Conservation (phyloP, 805 yeast genomes). For the Nakazawaea wyomingensis region DNA sequence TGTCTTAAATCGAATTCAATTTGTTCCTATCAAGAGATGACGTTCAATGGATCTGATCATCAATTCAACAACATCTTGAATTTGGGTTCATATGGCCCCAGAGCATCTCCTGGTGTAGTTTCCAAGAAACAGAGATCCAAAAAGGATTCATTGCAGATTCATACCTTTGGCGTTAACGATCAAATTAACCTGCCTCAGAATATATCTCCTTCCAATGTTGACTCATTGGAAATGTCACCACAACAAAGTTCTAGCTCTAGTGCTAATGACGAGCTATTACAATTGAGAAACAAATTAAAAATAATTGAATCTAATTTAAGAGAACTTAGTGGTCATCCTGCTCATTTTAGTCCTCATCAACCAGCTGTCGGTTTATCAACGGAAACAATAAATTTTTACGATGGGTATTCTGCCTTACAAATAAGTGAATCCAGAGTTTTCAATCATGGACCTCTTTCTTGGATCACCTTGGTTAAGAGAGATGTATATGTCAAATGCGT, state of each 20-base stretch:
- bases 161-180: not conserved
- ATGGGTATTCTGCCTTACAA: constrained; percentile 38
- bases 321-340: not conserved
- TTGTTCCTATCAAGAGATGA: constrained; percentile 10
- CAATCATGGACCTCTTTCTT: constrained; percentile 49
- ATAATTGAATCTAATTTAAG: constrained; percentile 33
- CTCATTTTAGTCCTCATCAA: not conserved
- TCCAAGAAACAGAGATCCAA: not conserved
- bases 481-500: constrained; percentile 35
- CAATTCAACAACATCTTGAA: constrained; percentile 5
- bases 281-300: constrained; percentile 35
- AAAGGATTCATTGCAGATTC: not conserved
- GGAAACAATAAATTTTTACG: constrained; percentile 36
- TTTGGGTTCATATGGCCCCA: constrained; percentile 2
- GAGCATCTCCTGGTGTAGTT: not conserved
- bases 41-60: not conserved
- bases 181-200: not conserved
- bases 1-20: constrained; percentile 5
- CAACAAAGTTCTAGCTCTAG: not conserved
- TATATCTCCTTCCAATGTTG: not conserved
- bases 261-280: constrained; percentile 23
- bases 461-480: constrained; percentile 42
- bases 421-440: constrained; percentile 35
- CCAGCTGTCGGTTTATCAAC: constrained; percentile 14
- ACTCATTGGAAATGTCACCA: not conserved